phyloP scores from a whole-genome alignment of 1,139 yeast species.

The Eremothecium cymbalariae region DNA sequence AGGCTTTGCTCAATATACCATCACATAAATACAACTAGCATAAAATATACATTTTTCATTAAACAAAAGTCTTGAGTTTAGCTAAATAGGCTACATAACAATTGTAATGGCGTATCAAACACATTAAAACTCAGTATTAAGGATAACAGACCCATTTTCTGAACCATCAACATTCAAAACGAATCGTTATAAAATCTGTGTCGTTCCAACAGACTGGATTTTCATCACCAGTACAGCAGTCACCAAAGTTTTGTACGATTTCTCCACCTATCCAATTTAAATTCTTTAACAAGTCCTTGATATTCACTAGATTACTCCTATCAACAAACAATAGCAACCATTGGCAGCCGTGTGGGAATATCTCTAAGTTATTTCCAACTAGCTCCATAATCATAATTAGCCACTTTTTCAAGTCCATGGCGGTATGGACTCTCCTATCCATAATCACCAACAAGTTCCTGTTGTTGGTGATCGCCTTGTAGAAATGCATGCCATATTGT shows the following conservation, averaged over 20 bases:
- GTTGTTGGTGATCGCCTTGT: conserved; percentile 2
- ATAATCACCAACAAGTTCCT: conserved; percentile 2
- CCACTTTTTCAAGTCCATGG: conserved; percentile 3
- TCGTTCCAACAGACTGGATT: conserved; percentile 20
- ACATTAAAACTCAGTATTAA: too few relatives aligned
- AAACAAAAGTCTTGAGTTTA: too few relatives aligned
- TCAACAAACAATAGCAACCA: conserved; percentile 23
- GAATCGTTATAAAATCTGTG: conserved; percentile 25
- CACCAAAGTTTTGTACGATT: conserved; percentile 18
- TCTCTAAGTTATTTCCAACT: not conserved
- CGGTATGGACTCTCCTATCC: not conserved
- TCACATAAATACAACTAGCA: too few relatives aligned
- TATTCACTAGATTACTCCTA: conserved; percentile 15
- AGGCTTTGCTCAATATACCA: too few relatives aligned
- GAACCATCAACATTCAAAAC: conserved; percentile 24
- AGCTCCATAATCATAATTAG: conserved; percentile 4
- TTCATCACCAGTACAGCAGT: conserved; percentile 7
- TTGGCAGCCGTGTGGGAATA: conserved; percentile 3
- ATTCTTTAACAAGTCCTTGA: conserved; percentile 21
- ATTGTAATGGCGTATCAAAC: too few relatives aligned
- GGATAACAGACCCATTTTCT: too few relatives aligned
- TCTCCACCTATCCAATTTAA: conserved; percentile 30
- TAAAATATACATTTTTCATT: too few relatives aligned
- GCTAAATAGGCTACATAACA: too few relatives aligned
- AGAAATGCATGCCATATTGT: conserved; percentile 4